Evolutionary conservation across 1,284 basidiomycete species (phyloP), one percentile per base, ranked within the genome.

Genomic region (Termitomyces sp.): DNA sequence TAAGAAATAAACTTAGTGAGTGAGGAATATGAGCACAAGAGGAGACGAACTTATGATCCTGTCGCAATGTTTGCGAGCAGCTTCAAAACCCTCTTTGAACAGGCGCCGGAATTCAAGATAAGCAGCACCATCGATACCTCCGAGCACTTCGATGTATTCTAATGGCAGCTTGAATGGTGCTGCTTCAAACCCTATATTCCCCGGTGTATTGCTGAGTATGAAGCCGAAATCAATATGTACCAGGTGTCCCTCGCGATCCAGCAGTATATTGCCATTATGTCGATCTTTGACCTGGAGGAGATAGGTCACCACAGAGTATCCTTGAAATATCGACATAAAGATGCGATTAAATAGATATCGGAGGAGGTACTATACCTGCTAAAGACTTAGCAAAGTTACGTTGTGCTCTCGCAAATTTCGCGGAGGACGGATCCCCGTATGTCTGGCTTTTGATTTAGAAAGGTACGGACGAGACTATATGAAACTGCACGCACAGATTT

Each of bases 221-320:
- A 99, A 99, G 0, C 97, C 97, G 68, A 99, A 99, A 71, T 99
- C 97, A 60, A 98, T 98, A 69, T 98, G 92, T 54, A 96, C 84
- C 14, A 96, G 75, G 63, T 97, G 95, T 0, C 97, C 97, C 45
- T 97, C 91, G 49, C 92, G 83, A 69, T 99, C 97, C 35, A 99
- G 75, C 3, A 99, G 80, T 55, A 99, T 99, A 67, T 99, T 99
- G 43, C 97, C 97, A 64, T 99, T 99, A 67, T 99, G 97, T 21
- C 97, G 83, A 71, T 99, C 96, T 71, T 99, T 99, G 71, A 99
- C 91, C 74, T 99, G 97, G 3, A 99, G 80, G 19, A 99, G 83
- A 69, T 93, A 98, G 10, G 93, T 95, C 42, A 98, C 86, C 56
- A 99, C 79, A 1, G 93, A 97, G 69, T 98, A 99, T 10, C 92